Percentiles rank a stretch among this genome's conserved stretches.
Conservation (phyloP, 768 basidiomycete genomes). For the Rhizopogon salebrosus region DNA sequence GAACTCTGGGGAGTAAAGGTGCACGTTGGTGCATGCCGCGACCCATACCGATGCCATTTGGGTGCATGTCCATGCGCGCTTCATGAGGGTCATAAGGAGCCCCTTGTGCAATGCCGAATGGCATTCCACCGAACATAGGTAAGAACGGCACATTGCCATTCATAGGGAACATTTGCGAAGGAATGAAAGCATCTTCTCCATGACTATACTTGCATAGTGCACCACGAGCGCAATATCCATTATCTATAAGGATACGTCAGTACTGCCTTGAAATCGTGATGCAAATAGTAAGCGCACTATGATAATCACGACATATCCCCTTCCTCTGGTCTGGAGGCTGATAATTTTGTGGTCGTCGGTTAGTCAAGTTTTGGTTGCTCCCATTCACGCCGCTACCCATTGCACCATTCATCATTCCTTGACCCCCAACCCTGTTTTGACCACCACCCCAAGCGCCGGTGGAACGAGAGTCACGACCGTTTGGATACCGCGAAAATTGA, state of each 20-base stretch:
- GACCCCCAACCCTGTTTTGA: slow-evolving; percentile 22
- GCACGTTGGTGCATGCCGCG: slow-evolving; percentile 43
- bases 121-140: slow-evolving; percentile 63
- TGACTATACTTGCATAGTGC: slow-evolving; percentile 90
- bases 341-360: slow-evolving; percentile 53
- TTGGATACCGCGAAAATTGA: slow-evolving; percentile 60
- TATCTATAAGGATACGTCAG: slow-evolving; percentile 46
- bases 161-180: slow-evolving; percentile 62
- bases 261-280: slow-evolving; percentile 2
- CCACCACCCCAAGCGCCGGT: slow-evolving; percentile 38
- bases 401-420: slow-evolving; percentile 18
- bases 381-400: slow-evolving; percentile 18
- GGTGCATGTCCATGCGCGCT: slow-evolving; percentile 75
- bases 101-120: slow-evolving; percentile 45
- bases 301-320: slow-evolving; percentile 87
- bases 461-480: slow-evolving; percentile 35
- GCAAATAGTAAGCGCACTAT: slow-evolving; percentile 55
- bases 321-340: slow-evolving; percentile 68
- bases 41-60: slow-evolving; percentile 29
- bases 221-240: slow-evolving; percentile 88
- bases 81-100: slow-evolving; percentile 75
- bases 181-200: slow-evolving; percentile 81
- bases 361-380: slow-evolving; percentile 26
- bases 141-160: slow-evolving; percentile 55
- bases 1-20: slow-evolving; percentile 50